A percentile compares a stretch with the other conserved stretches of the same genome.
Evolutionary conservation across 1,284 basidiomycete species (phyloP).

Genomic region (Trametes hirsuta): DNA sequence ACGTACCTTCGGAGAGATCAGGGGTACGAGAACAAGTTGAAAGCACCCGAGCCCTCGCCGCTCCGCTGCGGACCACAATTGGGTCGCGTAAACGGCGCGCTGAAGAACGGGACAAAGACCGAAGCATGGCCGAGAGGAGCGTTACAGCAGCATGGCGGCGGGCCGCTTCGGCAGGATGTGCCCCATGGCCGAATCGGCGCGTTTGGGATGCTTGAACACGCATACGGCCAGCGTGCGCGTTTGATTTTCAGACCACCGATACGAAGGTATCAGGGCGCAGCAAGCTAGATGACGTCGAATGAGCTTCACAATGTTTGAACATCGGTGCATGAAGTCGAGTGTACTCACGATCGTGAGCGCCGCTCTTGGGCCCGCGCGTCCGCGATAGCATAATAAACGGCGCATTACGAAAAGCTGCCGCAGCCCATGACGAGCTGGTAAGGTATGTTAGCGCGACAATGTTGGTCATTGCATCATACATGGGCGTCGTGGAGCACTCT

Average conservation of each 20-base stretch:
- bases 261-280: too few relatives aligned
- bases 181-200: too few relatives aligned
- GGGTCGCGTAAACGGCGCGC: neutral
- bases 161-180: too few relatives aligned
- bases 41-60: too few relatives aligned
- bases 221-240: too few relatives aligned
- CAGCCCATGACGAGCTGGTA: neutral
- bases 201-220: too few relatives aligned
- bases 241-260: too few relatives aligned
- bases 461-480: too few relatives aligned
- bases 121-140: neutral
- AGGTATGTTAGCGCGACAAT: neutral
- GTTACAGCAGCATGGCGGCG: too few relatives aligned
- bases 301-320: neutral
- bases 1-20: neutral
- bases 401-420: neutral
- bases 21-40: neutral
- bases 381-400: neutral
- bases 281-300: neutral
- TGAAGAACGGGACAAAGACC: neutral
- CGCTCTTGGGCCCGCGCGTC: neutral
- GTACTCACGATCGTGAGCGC: conserved; percentile 8
- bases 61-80: neutral
- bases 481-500: too few relatives aligned
- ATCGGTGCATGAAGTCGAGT: neutral